Evolutionary conservation across 73 alveolate genomes (phyloP).

Genomic region (Blepharisma stoltei): DNA sequence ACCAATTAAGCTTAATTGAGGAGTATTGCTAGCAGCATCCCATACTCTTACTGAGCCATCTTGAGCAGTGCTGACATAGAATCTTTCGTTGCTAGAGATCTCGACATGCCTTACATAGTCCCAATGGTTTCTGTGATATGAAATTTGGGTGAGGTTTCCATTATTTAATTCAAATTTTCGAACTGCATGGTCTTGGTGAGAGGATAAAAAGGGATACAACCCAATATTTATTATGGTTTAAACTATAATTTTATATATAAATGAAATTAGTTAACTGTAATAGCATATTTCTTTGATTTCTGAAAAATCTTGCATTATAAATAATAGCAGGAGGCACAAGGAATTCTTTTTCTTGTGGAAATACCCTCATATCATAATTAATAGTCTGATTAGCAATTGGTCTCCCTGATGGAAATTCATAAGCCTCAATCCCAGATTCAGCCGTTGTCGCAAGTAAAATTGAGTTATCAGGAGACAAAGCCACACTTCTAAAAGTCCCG

Average conservation of each 20-base stretch:
- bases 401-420: neutral
- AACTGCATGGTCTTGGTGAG: conserved; percentile 15
- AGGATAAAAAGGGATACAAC: neutral
- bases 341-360: neutral
- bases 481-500: conserved; percentile 17
- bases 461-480: neutral
- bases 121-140: neutral
- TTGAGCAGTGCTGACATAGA: neutral
- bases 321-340: neutral
- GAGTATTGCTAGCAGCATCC: neutral
- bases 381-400: neutral
- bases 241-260: too few relatives aligned
- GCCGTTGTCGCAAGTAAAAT: conserved; percentile 9
- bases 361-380: conserved; percentile 4
- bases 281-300: neutral
- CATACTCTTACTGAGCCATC: conserved; percentile 23
- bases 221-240: too few relatives aligned
- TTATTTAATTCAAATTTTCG: neutral
- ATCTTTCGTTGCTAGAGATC: neutral
- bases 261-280: too few relatives aligned
- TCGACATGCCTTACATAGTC: neutral
- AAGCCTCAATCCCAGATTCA: conserved; percentile 7
- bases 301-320: conserved; percentile 2
- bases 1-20: neutral
- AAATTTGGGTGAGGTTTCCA: neutral